Base-by-base conservation (phyloP, 345 rosid genomes). In the Erodium maritimum region DNA sequence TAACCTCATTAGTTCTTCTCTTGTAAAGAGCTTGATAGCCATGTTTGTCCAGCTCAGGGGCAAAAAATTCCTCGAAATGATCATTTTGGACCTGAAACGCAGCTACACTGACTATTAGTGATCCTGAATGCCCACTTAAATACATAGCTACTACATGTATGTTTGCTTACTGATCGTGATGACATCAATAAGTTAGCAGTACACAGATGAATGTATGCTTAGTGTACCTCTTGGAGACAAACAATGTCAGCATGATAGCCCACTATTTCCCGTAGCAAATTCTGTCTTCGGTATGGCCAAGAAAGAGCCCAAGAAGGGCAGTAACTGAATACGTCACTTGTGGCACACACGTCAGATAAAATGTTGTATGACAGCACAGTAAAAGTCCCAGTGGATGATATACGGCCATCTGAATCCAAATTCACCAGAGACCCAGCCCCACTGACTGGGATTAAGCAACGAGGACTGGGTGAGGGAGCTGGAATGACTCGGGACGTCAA, bases 251-350 rank as follows among this genome's bases (percentile, higher is more conserved):
- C 99, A 59, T 86, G 80, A 52, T 93, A 93, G 58, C 88, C 91
- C 58, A 93, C 88, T 58, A 93, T 85, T 70, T 93, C 99, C 68
- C 95, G 76, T 25, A 93, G 71, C 64, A 93, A 68, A 78, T 93
- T 93, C 70, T 93, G 99, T 57, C 90, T 77, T 56, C 99, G 94
- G 63, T 93, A 93, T 23, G 93, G 82, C 99, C 99, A 93, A 10
- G 99, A 78, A 66, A 93, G 95, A 64, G 99, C 95, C 97, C 99
- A 93, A 19, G 97, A 73, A 59, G 99, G 99, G 65, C 99, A 93
- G 67, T 87, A 93, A 58, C 90, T 80, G 77, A 89, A 89, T 52
- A 82, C 23, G 60, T 89, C 97, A 42, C 79, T 89, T 60, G 85
- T 81, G 54, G 97, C 90, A 65, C 67, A 83, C 4, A 73, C 64